Percentiles rank a stretch among this genome's conserved stretches.
Evolutionary conservation across 768 basidiomycete species (phyloP).

Genomic region (Mycena maculata): DNA sequence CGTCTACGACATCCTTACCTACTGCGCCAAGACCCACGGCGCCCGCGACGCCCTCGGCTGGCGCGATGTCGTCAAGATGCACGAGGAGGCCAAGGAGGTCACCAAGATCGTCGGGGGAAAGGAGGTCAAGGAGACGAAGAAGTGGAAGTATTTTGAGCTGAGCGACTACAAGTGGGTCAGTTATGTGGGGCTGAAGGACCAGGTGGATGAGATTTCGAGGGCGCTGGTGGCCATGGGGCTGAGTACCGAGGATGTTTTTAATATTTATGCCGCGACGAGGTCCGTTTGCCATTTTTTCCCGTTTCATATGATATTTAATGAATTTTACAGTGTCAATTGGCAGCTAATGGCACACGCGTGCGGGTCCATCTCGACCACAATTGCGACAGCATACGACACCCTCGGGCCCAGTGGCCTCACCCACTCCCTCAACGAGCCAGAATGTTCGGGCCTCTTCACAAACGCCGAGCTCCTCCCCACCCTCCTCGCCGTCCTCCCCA

Average conservation of each 20-base stretch:
- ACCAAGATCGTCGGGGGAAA: slow-evolving; percentile 87
- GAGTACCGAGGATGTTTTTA: slow-evolving; percentile 79
- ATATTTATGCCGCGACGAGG: slow-evolving; percentile 92
- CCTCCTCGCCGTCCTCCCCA: slow-evolving; percentile 73
- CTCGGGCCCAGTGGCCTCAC: slow-evolving; percentile 89
- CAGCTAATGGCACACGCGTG: slow-evolving; percentile 89
- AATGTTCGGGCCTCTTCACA: slow-evolving; percentile 46
- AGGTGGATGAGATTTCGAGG: slow-evolving; percentile 72
- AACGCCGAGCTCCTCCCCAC: slow-evolving; percentile 91
- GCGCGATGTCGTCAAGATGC: slow-evolving; percentile 74
- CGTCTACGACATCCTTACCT: slow-evolving; percentile 80
- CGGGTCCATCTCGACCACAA: slow-evolving; percentile 77
- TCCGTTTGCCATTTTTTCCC: slow-evolving; percentile 46
- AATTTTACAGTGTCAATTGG: slow-evolving; percentile 77
- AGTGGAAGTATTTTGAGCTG: slow-evolving; percentile 95
- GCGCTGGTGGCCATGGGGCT: slow-evolving; percentile 81
- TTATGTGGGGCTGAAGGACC: slow-evolving; percentile 77
- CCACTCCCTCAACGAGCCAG: slow-evolving; percentile 85
- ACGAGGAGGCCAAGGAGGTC: slow-evolving; percentile 92
- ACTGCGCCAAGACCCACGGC: slow-evolving; percentile 81
- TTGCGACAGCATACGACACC: slow-evolving; percentile 97
- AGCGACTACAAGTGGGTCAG: slow-evolving; percentile 87
- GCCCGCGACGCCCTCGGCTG: slow-evolving; percentile 82
- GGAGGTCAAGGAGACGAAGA: slow-evolving; percentile 88
- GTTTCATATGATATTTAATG: too few relatives aligned